phyloP scores from a whole-genome alignment of 305 asterid genomes.

The Andrographis paniculata region DNA sequence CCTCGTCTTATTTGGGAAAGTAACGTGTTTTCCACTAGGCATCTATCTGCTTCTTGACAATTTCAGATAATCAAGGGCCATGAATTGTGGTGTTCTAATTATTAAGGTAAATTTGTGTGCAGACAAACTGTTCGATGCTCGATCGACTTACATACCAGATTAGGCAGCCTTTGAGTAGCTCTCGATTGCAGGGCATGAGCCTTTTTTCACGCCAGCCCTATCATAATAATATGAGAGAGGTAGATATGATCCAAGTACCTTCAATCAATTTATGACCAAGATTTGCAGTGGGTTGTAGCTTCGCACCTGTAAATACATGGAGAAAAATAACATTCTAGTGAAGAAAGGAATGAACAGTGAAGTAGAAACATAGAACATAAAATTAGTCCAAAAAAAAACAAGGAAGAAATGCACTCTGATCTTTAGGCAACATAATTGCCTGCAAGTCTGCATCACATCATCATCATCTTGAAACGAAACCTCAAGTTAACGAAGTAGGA shows the following conservation, averaged over 20 bases:
- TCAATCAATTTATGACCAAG: too few relatives aligned
- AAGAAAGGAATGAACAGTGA: too few relatives aligned
- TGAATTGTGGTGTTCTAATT: neutral
- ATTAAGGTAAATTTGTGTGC: neutral
- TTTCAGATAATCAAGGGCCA: constrained; percentile 2
- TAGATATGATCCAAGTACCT: too few relatives aligned
- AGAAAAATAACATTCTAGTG: constrained; percentile 63
- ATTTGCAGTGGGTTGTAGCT: constrained; percentile 56
- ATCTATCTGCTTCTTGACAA: neutral
- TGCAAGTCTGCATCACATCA: too few relatives aligned
- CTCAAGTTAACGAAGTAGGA: too few relatives aligned
- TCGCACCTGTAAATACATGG: constrained; percentile 55
- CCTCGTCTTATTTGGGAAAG: constrained; percentile 18
- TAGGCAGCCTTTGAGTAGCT: constrained; percentile 3
- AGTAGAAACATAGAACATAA: too few relatives aligned
- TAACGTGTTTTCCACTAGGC: constrained; percentile 23
- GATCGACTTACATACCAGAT: neutral
- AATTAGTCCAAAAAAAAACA: too few relatives aligned
- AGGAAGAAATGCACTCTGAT: too few relatives aligned
- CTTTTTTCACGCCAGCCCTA: neutral
- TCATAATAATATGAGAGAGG: too few relatives aligned
- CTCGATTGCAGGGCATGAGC: neutral
- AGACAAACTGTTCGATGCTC: neutral
- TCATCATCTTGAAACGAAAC: too few relatives aligned
- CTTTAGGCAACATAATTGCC: too few relatives aligned